These are phyloP conservation scores for Apiotrichum porosum DNA, from an alignment of 1,284 basidiomycete species.

Conservation along the genomic window DNA sequence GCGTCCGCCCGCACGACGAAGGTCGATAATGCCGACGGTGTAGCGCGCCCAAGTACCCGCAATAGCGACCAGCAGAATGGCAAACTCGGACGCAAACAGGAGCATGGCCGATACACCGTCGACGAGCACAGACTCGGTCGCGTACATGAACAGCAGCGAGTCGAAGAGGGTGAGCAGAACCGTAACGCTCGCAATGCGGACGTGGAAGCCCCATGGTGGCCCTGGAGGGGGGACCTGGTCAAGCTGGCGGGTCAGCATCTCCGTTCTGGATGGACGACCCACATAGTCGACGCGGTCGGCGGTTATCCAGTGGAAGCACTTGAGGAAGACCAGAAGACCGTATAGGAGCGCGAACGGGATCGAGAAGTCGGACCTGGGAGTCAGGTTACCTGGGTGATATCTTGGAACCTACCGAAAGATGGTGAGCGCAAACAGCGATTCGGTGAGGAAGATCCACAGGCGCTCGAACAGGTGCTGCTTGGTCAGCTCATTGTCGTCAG, in stretches of 20 bases:
- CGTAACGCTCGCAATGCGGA: conserved; percentile 62
- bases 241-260: conserved; percentile 60
- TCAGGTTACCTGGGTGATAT: not conserved
- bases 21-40: conserved; percentile 73
- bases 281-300: conserved; percentile 95
- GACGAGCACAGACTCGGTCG: conserved; percentile 29
- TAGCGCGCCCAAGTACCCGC: conserved; percentile 79
- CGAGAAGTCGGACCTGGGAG: conserved; percentile 71
- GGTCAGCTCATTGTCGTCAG: no score
- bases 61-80: conserved; percentile 74
- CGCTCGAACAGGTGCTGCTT: conserved; percentile 86
- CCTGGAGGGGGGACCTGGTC: conserved; percentile 89
- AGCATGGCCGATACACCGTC: conserved; percentile 75
- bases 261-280: conserved; percentile 36
- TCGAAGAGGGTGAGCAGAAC: conserved; percentile 36
- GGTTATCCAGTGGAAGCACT: conserved; percentile 96
- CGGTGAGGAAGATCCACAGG: conserved; percentile 95
- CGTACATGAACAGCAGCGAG: conserved; percentile 34
- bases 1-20: conserved; percentile 73
- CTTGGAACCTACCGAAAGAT: conserved; percentile 69
- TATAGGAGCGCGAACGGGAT: conserved; percentile 90
- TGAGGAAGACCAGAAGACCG: conserved; percentile 84
- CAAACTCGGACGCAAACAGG: conserved; percentile 92
- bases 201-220: conserved; percentile 73
- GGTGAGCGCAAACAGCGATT: conserved; percentile 89